Evolutionary conservation across 2,329 filamentous ascomycete species (phyloP).

Genomic region (Pestalotiopsis sp.): DNA sequence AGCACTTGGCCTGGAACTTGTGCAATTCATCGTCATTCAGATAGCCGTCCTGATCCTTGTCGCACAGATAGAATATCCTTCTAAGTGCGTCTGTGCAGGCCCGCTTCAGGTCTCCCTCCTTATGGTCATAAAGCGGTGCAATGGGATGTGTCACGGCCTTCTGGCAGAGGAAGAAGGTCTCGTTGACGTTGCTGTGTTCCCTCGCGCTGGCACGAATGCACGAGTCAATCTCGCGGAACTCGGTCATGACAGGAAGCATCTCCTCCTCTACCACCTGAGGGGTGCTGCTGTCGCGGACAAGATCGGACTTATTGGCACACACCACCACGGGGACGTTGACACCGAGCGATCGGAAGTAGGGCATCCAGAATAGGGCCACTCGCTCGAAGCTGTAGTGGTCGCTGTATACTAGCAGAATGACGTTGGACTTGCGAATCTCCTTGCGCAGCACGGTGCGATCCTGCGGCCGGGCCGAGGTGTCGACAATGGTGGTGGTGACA

Average conservation of each 20-base stretch:
- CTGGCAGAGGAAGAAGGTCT: slow-evolving; percentile 96
- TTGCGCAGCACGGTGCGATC: slow-evolving; percentile 88
- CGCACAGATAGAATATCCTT: slow-evolving; percentile 92
- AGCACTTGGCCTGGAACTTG: slow-evolving; percentile 89
- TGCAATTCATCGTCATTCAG: slow-evolving; percentile 89
- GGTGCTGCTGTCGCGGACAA: slow-evolving; percentile 73
- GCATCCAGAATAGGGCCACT: slow-evolving; percentile 97
- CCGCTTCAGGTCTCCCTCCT: slow-evolving; percentile 86
- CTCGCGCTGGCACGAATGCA: slow-evolving; percentile 94
- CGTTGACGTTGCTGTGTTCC: slow-evolving; percentile 92
- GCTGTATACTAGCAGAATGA: slow-evolving; percentile 94
- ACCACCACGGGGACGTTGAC: slow-evolving; percentile 97
- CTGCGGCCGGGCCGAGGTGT: slow-evolving; percentile 93
- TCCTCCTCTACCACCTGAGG: slow-evolving; percentile 92
- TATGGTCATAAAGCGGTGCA: slow-evolving; percentile 94
- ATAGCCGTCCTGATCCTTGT: slow-evolving; percentile 94
- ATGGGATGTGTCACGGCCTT: slow-evolving; percentile 98
- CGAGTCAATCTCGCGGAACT: slow-evolving; percentile 98
- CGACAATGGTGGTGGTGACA: slow-evolving; percentile 95
- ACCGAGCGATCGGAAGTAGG: slow-evolving; percentile 95
- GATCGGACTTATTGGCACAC: slow-evolving; percentile 96
- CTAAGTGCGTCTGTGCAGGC: slow-evolving; percentile 84
- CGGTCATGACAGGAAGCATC: slow-evolving; percentile 97
- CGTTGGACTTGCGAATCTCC: slow-evolving; percentile 95
- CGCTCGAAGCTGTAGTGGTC: slow-evolving; percentile 99